Evolutionary conservation across 495 filamentous ascomycete genomes (phyloP).

Genomic region (Neurospora cerealis): DNA sequence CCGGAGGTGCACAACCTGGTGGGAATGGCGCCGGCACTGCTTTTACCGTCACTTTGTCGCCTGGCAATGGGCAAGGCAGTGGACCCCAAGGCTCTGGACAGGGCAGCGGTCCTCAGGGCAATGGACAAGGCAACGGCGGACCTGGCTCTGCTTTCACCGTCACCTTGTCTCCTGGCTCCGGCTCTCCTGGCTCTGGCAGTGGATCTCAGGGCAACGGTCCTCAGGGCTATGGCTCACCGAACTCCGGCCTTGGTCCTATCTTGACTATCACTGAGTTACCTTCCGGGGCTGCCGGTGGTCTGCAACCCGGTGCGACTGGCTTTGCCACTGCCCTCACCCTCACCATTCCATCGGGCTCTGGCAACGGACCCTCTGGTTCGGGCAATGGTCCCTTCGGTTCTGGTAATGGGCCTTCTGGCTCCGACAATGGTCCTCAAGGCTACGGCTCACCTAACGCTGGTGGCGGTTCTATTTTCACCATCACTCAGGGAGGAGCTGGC

Average conservation of each 20-base stretch:
- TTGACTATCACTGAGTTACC: neutral
- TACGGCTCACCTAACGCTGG: neutral
- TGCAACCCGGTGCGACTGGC: neutral
- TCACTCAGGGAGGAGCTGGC: constrained; percentile 1
- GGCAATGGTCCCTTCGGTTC: neutral
- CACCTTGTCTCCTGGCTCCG: neutral
- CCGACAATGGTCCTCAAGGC: neutral
- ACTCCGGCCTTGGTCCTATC: neutral
- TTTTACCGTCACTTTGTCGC: neutral
- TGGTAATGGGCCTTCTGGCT: neutral
- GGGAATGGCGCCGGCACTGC: neutral
- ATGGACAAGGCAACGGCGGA: neutral
- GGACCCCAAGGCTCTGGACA: neutral
- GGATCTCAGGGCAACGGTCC: neutral
- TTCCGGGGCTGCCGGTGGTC: neutral
- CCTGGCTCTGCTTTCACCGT: neutral
- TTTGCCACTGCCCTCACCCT: neutral
- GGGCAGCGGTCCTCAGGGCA: neutral
- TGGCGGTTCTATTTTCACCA: neutral
- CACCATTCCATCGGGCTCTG: neutral
- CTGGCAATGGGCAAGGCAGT: neutral
- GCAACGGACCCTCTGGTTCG: neutral
- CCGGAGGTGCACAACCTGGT: neutral
- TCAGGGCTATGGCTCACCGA: neutral
- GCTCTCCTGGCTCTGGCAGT: neutral